Evolutionary conservation across 805 yeast species (phyloP).

Genomic region (Myxozyma monticola): DNA sequence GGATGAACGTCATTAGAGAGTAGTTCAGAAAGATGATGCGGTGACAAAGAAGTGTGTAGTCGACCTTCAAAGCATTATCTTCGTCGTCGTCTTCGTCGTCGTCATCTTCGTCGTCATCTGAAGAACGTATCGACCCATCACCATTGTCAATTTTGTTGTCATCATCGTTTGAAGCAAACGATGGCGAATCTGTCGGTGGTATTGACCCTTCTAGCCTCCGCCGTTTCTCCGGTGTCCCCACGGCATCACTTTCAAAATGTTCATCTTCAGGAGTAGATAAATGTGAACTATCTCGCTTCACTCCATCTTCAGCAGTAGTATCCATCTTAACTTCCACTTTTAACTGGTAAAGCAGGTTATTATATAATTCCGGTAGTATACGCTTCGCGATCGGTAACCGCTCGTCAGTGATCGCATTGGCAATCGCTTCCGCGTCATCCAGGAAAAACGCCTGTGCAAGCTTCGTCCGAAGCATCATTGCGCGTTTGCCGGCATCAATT

Average conservation of each 20-base stretch:
- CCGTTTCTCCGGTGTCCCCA: too few species aligned
- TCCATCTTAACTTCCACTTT: too few species aligned
- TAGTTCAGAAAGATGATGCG: conserved; percentile 22
- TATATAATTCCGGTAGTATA: conserved; percentile 19
- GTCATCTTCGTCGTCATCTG: neutral
- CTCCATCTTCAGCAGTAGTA: neutral
- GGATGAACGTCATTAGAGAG: conserved; percentile 14
- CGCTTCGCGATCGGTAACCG: conserved; percentile 23
- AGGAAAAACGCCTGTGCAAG: conserved; percentile 21
- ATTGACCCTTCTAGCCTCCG: too few species aligned
- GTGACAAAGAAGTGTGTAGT: conserved; percentile 12
- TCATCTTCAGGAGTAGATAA: too few species aligned
- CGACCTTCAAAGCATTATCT: conserved; percentile 6
- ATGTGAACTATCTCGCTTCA: neutral
- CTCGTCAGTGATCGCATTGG: conserved; percentile 1
- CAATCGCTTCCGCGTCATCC: conserved; percentile 10
- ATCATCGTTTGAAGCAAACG: too few species aligned
- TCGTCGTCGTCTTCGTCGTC: neutral
- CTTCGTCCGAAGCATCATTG: conserved; percentile 10
- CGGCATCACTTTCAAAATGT: too few species aligned
- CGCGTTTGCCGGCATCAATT: conserved; percentile 10
- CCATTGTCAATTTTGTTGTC: too few species aligned
- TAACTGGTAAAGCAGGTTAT: conserved; percentile 18
- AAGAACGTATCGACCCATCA: too few species aligned
- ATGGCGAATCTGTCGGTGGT: too few species aligned